A percentile compares a stretch with the other conserved stretches of the same genome.
Conservation (phyloP, 2,329 filamentous ascomycete species). For the Akanthomyces lecanii region DNA sequence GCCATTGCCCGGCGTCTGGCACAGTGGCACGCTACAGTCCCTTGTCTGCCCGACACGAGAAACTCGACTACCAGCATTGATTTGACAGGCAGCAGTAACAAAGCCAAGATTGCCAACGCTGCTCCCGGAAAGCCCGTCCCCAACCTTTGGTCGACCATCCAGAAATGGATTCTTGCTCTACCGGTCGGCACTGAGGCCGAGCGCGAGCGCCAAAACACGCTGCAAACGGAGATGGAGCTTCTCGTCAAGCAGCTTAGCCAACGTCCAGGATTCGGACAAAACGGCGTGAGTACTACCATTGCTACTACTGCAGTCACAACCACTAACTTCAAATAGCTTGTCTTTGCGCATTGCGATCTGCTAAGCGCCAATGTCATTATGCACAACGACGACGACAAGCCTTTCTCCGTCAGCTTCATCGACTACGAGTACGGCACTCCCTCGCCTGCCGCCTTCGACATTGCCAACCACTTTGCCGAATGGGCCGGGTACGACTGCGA, state of each 20-base stretch:
- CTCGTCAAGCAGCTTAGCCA: constrained; percentile 69
- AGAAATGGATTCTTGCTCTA: constrained; percentile 89
- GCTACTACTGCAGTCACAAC: background rate
- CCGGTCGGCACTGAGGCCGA: constrained; percentile 69
- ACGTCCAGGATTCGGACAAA: constrained; percentile 68
- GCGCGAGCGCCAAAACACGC: constrained; percentile 57
- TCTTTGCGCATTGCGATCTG: constrained; percentile 94
- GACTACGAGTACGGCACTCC: constrained; percentile 98
- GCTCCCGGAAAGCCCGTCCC: constrained; percentile 69
- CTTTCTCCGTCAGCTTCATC: constrained; percentile 69
- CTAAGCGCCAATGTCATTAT: constrained; percentile 96
- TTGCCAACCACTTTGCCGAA: constrained; percentile 97
- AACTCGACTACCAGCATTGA: constrained; percentile 26
- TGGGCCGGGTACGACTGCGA: constrained; percentile 98
- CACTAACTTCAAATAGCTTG: constrained; percentile 49
- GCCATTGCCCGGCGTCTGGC: constrained; percentile 81
- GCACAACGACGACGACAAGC: constrained; percentile 41
- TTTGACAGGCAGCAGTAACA: constrained; percentile 27
- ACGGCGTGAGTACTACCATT: constrained; percentile 55
- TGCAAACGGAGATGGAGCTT: constrained; percentile 71
- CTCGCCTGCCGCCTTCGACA: constrained; percentile 90
- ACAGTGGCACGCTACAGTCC: constrained; percentile 82
- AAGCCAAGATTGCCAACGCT: constrained; percentile 44
- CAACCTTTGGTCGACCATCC: constrained; percentile 92
- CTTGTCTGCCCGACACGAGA: constrained; percentile 44